Conservation (phyloP, 108 stramenopile genomes). For the Stephanodiscus triporus region DNA sequence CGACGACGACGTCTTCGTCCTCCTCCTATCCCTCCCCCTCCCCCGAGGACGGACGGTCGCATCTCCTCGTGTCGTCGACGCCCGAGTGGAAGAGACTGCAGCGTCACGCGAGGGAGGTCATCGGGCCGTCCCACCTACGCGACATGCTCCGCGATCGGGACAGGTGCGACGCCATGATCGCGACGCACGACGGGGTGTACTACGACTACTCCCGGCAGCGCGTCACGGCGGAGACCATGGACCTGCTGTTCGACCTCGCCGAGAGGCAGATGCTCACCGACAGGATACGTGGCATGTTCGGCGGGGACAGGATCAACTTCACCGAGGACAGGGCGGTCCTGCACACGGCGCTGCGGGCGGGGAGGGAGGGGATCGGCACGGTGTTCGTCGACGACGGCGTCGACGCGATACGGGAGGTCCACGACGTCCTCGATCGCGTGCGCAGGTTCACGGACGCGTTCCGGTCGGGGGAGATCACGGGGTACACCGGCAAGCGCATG, state of each 20-base stretch:
- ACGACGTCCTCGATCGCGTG: conserved; percentile 91
- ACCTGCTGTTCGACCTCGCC: conserved; percentile 77
- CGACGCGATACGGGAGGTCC: conserved; percentile 92
- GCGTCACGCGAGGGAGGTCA: conserved; percentile 58
- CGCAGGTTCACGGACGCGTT: conserved; percentile 89
- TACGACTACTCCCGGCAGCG: conserved; percentile 88
- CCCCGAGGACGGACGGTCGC: too few relatives aligned
- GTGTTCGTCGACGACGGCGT: conserved; percentile 90
- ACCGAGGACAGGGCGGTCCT: conserved; percentile 97
- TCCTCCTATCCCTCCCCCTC: too few relatives aligned
- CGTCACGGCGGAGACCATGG: conserved; percentile 80
- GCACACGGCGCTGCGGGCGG: conserved; percentile 96
- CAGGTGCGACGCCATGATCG: conserved; percentile 75
- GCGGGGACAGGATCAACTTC: conserved; percentile 95
- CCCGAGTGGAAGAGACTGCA: conserved; percentile 79
- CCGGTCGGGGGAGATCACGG: conserved; percentile 83
- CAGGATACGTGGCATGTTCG: conserved; percentile 89
- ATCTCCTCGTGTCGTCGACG: conserved; percentile 61
- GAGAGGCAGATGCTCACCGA: conserved; percentile 61
- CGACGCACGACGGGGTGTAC: conserved; percentile 87
- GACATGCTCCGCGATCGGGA: conserved; percentile 74
- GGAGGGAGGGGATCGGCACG: conserved; percentile 55
- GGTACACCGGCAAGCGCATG: conserved; percentile 96
- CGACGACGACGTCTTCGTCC: too few relatives aligned
- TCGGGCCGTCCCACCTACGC: conserved; percentile 70